A percentile compares a stretch with the other conserved stretches of the same genome.
phyloP scores from a whole-genome alignment of 305 asterid species.

The Fraxinus greggii region DNA sequence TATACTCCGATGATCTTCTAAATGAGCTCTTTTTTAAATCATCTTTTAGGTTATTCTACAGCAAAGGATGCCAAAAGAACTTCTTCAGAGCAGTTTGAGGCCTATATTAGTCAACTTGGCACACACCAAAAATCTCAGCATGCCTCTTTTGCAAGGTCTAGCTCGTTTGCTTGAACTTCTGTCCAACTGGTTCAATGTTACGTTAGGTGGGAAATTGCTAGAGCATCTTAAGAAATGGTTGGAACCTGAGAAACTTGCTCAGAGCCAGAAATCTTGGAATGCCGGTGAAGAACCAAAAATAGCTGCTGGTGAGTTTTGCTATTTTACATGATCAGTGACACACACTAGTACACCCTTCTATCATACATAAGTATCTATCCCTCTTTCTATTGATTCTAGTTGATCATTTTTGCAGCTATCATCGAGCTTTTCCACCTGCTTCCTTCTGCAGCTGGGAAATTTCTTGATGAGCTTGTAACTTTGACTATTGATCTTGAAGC shows the following conservation, averaged over 20 bases:
- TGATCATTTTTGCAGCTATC: constrained; percentile 66
- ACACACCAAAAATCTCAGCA: constrained; percentile 96
- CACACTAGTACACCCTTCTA: not conserved
- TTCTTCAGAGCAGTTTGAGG: constrained; percentile 97
- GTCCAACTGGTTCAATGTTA: constrained; percentile 97
- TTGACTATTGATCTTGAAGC: constrained; percentile 96
- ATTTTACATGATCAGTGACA: constrained; percentile 23
- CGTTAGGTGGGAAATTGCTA: constrained; percentile 95
- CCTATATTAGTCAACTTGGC: constrained; percentile 97
- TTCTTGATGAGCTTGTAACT: constrained; percentile 97
- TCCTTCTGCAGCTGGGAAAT: constrained; percentile 98
- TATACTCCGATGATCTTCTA: constrained; percentile 10
- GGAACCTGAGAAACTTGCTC: constrained; percentile 97
- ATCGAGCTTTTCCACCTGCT: constrained; percentile 98
- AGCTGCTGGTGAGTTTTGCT: constrained; percentile 82
- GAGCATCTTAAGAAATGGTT: constrained; percentile 99
- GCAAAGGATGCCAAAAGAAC: constrained; percentile 99
- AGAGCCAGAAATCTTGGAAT: constrained; percentile 94
- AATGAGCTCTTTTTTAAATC: constrained; percentile 11
- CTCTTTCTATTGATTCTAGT: constrained; percentile 20
- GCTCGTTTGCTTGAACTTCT: constrained; percentile 98
- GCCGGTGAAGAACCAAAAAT: constrained; percentile 99
- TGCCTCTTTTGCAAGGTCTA: constrained; percentile 99
- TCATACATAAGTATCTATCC: constrained; percentile 1
- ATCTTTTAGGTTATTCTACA: constrained; percentile 81